Percentiles rank a stretch among this genome's conserved stretches.
Conservation (phyloP, 2,329 filamentous ascomycete species). For the Fusarium mangiferae region DNA sequence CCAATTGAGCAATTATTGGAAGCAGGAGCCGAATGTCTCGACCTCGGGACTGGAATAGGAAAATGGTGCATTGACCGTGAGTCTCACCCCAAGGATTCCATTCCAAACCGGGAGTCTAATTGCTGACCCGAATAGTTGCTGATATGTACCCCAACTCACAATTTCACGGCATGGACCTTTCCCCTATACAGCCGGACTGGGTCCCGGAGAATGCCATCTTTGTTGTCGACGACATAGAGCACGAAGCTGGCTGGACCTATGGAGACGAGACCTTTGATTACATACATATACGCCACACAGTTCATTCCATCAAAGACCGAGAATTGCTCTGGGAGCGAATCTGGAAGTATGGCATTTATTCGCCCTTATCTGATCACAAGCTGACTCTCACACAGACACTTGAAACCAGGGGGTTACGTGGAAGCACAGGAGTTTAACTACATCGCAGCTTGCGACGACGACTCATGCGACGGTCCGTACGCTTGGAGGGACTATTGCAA, state of each 20-base stretch:
- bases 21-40: constrained; percentile 56
- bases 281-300: constrained; percentile 60
- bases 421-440: constrained; percentile 61
- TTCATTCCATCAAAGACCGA: constrained; percentile 58
- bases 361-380: background rate
- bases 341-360: constrained; percentile 50
- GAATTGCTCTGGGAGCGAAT: constrained; percentile 54
- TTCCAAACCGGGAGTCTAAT: background rate
- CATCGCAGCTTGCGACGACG: constrained; percentile 56
- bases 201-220: constrained; percentile 63
- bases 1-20: constrained; percentile 54
- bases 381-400: constrained; percentile 50
- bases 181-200: constrained; percentile 63
- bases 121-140: constrained; percentile 52
- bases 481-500: constrained; percentile 59
- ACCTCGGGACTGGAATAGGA: constrained; percentile 64
- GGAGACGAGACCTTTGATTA: constrained; percentile 58
- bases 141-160: constrained; percentile 57
- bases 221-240: constrained; percentile 63
- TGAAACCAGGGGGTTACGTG: constrained; percentile 63
- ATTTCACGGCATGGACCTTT: constrained; percentile 62
- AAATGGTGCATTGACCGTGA: constrained; percentile 62
- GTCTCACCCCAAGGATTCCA: constrained; percentile 35
- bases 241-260: constrained; percentile 61
- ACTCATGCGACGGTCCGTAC: constrained; percentile 55